Base-by-base conservation (phyloP, 345 rosid species). In the Citrus reticulata region DNA sequence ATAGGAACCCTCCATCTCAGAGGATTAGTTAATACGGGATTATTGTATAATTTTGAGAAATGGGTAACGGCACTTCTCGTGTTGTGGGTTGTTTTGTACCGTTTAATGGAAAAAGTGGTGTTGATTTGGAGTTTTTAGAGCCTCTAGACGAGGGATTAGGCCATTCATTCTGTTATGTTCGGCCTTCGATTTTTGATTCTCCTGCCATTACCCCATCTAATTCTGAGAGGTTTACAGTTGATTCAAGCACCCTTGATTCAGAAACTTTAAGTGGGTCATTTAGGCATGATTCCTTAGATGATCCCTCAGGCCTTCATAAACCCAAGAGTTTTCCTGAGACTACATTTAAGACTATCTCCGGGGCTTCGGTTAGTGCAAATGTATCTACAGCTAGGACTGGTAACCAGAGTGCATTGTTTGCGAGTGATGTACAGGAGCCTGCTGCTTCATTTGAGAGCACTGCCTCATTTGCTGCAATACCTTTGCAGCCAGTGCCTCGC, bases 381-480 rank as follows among this genome's bases (percentile, higher is more conserved):
- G 98, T 95, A 59, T 93, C 97, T 66, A 95, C 98, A 1, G 98
- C 98, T 83, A 86, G 98, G 88, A 93, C 97, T 35, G 91, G 94
- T 64, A 91, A 91, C 82, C 95, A 88, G 80, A 92, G 82, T 90
- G 92, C 94, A 76, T 83, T 90, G 81, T 84, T 85, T 72, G 81
- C 92, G 25, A 89, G 85, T 78, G 98, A 95, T 8, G 88, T 82
- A 75, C 91, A 84, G 83, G 98, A 92, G 88, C 98, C 94, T 73
- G 97, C 98, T 68, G 98, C 98, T 57, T 91, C 98, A 27, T 95
- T 95, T 78, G 93, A 93, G 92, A 93, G 98, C 90, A 95, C 98
- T 7, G 87, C 98, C 61, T 95, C 93, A 1, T 93, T 95, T 87
- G 92, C 98, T 75, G 91, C 98, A 3, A 87, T 95, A 77, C 97